Percentiles rank a stretch among this genome's conserved stretches.
These are phyloP conservation scores for Pleomassaria siparia DNA, from an alignment of 2,329 filamentous ascomycete genomes.

Conservation along the genomic window DNA sequence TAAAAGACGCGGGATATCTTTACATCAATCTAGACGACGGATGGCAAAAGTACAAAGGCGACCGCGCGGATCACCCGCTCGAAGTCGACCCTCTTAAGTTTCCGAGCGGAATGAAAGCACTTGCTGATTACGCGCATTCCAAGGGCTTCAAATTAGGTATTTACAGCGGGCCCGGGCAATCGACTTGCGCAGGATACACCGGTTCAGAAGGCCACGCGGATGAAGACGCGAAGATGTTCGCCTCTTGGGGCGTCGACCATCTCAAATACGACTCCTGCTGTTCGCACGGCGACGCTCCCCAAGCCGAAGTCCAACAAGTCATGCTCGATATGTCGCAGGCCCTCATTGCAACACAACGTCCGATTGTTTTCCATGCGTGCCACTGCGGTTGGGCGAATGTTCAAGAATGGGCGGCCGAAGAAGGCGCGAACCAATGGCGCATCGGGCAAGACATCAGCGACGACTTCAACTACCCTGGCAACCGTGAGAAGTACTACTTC, in stretches of 20 bases:
- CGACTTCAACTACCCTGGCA: conserved; percentile 39
- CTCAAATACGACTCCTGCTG: conserved; percentile 29
- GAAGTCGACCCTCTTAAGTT: conserved; percentile 40
- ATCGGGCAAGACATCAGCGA: conserved; percentile 35
- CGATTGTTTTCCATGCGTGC: conserved; percentile 26
- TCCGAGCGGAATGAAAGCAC: conserved; percentile 40
- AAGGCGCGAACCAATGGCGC: conserved; percentile 27
- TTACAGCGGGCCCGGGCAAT: conserved; percentile 37
- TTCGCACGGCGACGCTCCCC: conserved; percentile 18
- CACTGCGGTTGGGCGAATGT: conserved; percentile 27
- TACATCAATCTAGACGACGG: conserved; percentile 40
- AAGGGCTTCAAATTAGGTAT: conserved; percentile 45
- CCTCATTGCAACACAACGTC: conserved; percentile 18
- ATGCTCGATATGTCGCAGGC: conserved; percentile 25
- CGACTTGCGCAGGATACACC: conserved; percentile 25
- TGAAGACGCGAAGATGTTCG: conserved; percentile 27
- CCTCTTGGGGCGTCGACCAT: conserved; percentile 27
- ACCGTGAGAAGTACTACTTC: conserved; percentile 37
- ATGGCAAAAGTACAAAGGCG: conserved; percentile 35
- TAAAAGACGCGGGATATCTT: conserved; percentile 24
- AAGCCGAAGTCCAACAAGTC: conserved; percentile 22
- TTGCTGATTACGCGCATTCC: conserved; percentile 41
- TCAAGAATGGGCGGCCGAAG: conserved; percentile 25
- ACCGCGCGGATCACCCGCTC: conserved; percentile 23
- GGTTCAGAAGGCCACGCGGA: conserved; percentile 21